Conservation (phyloP, 1,139 yeast genomes). For the Taphrina communis region DNA sequence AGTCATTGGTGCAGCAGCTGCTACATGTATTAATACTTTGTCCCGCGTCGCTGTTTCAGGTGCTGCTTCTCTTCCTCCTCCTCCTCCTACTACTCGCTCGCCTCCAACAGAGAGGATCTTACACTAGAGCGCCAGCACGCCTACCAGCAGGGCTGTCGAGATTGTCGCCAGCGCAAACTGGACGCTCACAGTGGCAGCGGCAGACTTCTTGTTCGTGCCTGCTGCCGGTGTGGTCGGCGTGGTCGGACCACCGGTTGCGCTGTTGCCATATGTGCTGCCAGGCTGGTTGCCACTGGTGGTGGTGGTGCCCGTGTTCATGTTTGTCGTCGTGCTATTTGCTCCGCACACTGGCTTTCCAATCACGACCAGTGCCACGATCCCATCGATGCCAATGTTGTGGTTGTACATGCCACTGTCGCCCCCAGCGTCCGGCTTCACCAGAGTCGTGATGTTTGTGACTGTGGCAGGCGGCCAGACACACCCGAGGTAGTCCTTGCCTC, state of each 20-base stretch:
- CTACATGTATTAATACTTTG: too few species aligned
- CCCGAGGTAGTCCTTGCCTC: slow-evolving; percentile 18
- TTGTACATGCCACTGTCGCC: slow-evolving; percentile 16
- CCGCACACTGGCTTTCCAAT: slow-evolving; percentile 15
- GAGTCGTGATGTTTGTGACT: not conserved
- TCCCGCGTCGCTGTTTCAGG: too few species aligned
- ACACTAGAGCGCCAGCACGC: not conserved
- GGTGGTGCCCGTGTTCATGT: not conserved
- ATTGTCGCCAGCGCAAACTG: not conserved
- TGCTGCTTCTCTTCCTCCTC: too few species aligned
- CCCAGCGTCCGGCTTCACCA: slow-evolving; percentile 14
- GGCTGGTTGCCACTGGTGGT: not conserved
- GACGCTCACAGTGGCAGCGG: not conserved
- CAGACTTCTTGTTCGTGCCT: not conserved
- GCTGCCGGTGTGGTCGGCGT: not conserved
- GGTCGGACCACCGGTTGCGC: not conserved
- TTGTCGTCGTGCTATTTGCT: not conserved
- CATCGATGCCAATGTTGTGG: slow-evolving; percentile 25
- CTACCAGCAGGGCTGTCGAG: not conserved
- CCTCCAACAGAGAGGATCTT: too few species aligned
- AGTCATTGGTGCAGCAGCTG: too few species aligned
- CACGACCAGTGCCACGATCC: slow-evolving; percentile 13
- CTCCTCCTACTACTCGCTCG: too few species aligned
- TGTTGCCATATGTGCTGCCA: not conserved
- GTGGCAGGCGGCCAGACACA: slow-evolving; percentile 30